Base-by-base conservation (phyloP, 2,329 filamentous ascomycete species). In the Amauroascus niger region DNA sequence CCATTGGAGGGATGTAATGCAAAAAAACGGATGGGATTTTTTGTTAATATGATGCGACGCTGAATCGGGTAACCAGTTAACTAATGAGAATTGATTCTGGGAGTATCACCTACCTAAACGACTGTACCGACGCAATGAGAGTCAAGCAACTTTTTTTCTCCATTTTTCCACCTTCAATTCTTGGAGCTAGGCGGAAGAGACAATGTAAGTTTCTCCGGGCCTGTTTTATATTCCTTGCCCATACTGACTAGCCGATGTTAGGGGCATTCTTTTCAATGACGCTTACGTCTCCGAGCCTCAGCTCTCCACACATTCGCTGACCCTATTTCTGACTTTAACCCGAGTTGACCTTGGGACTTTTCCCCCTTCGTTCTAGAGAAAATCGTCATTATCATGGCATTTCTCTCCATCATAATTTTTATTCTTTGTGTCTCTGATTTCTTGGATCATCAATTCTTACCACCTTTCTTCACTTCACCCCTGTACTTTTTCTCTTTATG, bases 1-100 rank as follows among this genome's bases (percentile, higher is more conserved):
- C 73, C 88, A 88, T 82, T 95, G 89, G 89, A 79, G 89, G 76
- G 87, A 93, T 73, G 82, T 90, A 69, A 95, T 95, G 88, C 82
- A 81, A 73, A 81, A 84, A 76, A 90, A 88, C 76, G 82, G 82
- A 64, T 94, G 87, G 88, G 88, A 95, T 71, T 91, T 87, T 75
- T 77, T 95, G 71, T 80, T 95, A 71, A 89, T 95, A 74, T 95
- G 74, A 73, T 51, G 20, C 14, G 22, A 46, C 18, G 16, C 28
- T 14, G 28, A 22, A 6, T 35, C 26, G 7, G 22, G 14, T 16
- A 44, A 20, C 6, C 16, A 51, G 9, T 6, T 9, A 18, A n/a
- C 11, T 51, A 43, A 44, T 43, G 37, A 44, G 14, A 33, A 11
- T 32, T 3, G 9, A 5, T 22, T 14, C 28, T 16, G 9, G 37